These are phyloP conservation scores for Physcomitrium patens DNA, from an alignment of 225 moss, liverwort and hornwort species.

Conservation along the genomic window DNA sequence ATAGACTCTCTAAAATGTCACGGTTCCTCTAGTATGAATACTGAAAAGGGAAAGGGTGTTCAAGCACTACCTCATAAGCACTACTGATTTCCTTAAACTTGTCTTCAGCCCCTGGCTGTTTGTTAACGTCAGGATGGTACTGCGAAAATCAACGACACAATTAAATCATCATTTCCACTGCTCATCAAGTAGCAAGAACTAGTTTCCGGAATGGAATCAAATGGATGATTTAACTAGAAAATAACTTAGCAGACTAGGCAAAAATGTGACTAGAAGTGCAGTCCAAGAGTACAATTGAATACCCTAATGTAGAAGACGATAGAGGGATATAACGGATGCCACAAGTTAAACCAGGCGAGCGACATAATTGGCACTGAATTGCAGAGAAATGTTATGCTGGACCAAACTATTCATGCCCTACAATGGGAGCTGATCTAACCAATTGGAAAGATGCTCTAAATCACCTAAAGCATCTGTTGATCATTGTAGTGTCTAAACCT, in stretches of 20 bases:
- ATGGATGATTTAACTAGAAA: no score
- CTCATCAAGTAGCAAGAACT: slow-evolving; percentile 13
- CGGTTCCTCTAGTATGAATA: not conserved
- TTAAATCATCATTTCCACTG: slow-evolving; percentile 18
- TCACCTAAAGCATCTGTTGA: not conserved
- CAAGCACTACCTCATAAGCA: slow-evolving; percentile 85
- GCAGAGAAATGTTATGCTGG: slow-evolving; percentile 1
- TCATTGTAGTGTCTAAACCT: not conserved
- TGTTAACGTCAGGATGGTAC: slow-evolving; percentile 99
- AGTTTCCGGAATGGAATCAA: not conserved
- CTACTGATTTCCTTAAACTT: slow-evolving; percentile 99
- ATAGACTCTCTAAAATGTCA: not conserved
- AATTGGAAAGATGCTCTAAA: not conserved
- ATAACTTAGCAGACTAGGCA: no score
- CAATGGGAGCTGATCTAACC: not conserved
- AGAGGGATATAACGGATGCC: not conserved
- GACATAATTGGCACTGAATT: not conserved
- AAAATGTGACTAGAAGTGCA: no score
- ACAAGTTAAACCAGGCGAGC: not conserved
- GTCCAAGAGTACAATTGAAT: no score
- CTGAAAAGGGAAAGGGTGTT: not conserved
- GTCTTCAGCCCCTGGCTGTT: slow-evolving; percentile 91
- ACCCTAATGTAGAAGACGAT: not conserved
- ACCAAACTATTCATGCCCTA: not conserved
- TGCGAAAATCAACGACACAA: slow-evolving; percentile 42